phyloP scores from a whole-genome alignment of 2,329 filamentous ascomycete genomes.

The Biscogniauxia sp. region DNA sequence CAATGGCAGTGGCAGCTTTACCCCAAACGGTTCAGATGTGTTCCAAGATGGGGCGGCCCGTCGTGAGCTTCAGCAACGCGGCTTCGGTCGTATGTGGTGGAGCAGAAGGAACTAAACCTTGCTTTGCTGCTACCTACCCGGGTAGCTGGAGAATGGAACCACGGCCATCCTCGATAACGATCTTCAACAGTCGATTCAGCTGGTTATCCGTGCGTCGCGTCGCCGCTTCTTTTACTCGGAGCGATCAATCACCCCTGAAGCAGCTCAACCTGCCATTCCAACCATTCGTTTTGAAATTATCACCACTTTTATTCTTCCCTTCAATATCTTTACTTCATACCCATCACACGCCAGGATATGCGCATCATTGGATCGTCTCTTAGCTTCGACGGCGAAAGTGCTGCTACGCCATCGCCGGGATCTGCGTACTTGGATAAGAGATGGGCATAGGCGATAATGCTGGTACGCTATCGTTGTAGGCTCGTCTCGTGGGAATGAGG shows the following conservation, averaged over 20 bases:
- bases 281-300: constrained; percentile 13
- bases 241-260: constrained; percentile 9
- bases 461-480: constrained; percentile 37
- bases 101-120: constrained; percentile 29
- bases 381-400: constrained; percentile 36
- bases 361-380: constrained; percentile 27
- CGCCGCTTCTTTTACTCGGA: constrained; percentile 6
- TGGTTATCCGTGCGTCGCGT: constrained; percentile 7
- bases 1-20: constrained; percentile 33
- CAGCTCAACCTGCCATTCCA: constrained; percentile 39
- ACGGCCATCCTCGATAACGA: constrained; percentile 18
- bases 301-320: constrained; percentile 10
- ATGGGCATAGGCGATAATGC: constrained; percentile 36
- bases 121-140: constrained; percentile 1
- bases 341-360: constrained; percentile 28
- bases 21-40: constrained; percentile 39
- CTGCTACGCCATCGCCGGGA: constrained; percentile 38
- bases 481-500: constrained; percentile 19
- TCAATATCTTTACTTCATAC: constrained; percentile 16
- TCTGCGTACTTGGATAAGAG: constrained; percentile 24
- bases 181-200: constrained; percentile 22
- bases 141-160: constrained; percentile 1
- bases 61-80: constrained; percentile 56
- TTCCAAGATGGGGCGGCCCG: constrained; percentile 61
- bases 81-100: constrained; percentile 48